Base-by-base conservation (phyloP, 1,139 yeast genomes). In the Debaryomycetaceae sp. region DNA sequence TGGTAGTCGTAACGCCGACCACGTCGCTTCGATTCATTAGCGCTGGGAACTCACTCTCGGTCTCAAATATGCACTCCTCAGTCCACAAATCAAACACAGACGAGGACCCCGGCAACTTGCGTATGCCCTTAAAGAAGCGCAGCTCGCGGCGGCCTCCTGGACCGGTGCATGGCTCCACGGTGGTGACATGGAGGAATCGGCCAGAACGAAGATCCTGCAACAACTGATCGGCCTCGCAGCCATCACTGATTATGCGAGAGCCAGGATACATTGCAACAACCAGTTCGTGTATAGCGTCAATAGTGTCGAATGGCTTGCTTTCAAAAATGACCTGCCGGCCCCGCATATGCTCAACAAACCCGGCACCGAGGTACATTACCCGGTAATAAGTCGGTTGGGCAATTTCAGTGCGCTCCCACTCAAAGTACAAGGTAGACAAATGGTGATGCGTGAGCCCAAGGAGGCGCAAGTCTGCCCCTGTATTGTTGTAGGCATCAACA, bases 231-330 rank as follows among this genome's bases (percentile, higher is more conserved):
- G 79, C 80, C 38, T 77, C 80, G n/a, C 62, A 61, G 45, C 79
- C 87, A 37, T 71, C 74, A 27, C 74, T 60, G 19, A 83, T 62
- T 35, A 83, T 74, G 34, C 78, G 69, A 1, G 95, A 85, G 30
- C 95, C 95, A 16, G 92, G 93, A 50, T 82, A 82, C 27, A 81
- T 56, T 46, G 76, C 71, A 43, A 77, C 66, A 38, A 85, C 58
- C 41, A 94, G 65, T 44, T 78, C 85, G 43, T 81, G 87, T 48
- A 85, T 79, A 2, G 92, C 77, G 4, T 86, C 77, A 32, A 85
- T 77, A 50, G 82, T 92, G 48, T 85, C 95, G 55, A 82, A 85
- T 16, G 94, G 87, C 30, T 76, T 62, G 11, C 95, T 95, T 55
- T 85, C 94, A 48, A 78, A 82, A 32, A 85, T 78, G 48, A 78